These are phyloP conservation scores for Dimocarpus longan DNA, from an alignment of 345 rosid genomes.

Conservation along the genomic window DNA sequence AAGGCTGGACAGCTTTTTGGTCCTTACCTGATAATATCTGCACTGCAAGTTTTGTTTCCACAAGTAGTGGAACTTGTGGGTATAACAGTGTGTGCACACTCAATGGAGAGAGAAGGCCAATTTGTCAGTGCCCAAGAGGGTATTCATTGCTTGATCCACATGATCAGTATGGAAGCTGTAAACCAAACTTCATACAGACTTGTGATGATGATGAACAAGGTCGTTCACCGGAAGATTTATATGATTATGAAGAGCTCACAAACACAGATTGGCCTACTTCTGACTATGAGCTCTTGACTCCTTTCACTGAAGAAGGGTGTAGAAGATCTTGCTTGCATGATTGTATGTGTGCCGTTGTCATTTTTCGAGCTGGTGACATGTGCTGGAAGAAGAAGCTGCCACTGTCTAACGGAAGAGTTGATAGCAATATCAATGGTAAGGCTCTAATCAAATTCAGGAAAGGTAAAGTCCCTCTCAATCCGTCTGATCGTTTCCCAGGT, in stretches of 20 bases:
- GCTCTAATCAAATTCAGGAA: conserved; percentile 35
- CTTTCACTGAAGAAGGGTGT: conserved; percentile 29
- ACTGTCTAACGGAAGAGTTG: conserved; percentile 35
- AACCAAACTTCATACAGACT: conserved; percentile 15
- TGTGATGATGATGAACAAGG: conserved; percentile 11
- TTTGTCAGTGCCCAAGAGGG: conserved; percentile 18
- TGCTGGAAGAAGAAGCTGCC: conserved; percentile 51
- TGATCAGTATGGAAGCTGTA: conserved; percentile 19
- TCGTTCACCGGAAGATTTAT: conserved; percentile 13
- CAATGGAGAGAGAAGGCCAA: conserved; percentile 1
- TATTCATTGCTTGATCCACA: conserved; percentile 8
- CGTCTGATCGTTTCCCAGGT: not conserved
- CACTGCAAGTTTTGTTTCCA: not conserved
- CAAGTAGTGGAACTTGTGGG: conserved; percentile 25
- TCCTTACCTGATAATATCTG: conserved; percentile 23
- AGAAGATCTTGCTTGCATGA: conserved; percentile 38
- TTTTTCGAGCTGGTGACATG: conserved; percentile 9
- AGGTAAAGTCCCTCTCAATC: conserved; percentile 1
- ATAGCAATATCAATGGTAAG: not conserved
- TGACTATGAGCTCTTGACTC: conserved; percentile 31
- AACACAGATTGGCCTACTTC: conserved; percentile 34
- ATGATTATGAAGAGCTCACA: conserved; percentile 1
- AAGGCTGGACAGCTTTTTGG: conserved; percentile 14
- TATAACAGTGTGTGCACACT: conserved; percentile 19
- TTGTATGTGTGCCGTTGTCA: conserved; percentile 39